Evolutionary conservation across 495 filamentous ascomycete species (phyloP), one percentile per base, ranked within the genome.

Genomic region (Podospora conica): DNA sequence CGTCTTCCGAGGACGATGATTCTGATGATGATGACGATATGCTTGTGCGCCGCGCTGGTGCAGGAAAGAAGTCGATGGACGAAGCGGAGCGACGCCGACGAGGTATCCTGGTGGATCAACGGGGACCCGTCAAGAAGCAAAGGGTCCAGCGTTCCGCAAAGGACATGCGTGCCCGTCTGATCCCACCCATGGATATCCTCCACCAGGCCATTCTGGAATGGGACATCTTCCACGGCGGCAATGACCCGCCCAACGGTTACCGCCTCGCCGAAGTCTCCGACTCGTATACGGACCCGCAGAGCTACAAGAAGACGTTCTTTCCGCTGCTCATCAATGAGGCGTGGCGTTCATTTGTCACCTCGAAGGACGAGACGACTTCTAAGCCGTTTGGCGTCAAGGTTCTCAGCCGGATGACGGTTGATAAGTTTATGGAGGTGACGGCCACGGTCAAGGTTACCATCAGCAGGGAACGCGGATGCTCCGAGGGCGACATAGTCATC

Each of bases 271-370:
- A 83, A 33, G 93, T 98, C 9, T 85, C 88, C 33, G 88, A 90
- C 69, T 83, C 85, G 0, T 98, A 96, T 77, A 77, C 79, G 40
- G 87, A 89, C 63, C 89, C 91, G 20, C 74, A 77, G 58, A 87
- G 90, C 61, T 98, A 98, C 72, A 91, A 96, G 77, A 82, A 84
- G 59, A 94, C 91, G 0, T 98, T 98, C 80, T 87, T 93, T 64
- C 96, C 95, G 11, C 81, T 98, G 48, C 83, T 98, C 31, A 87
- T 96, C 57, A 87, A 96, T 58, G 95, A 98, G 76, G 94, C 93
- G 58, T 98, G 95, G 95, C 91, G 96, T 74, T 89, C 91, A 1
- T 95, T 98, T 70, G 86, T 96, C 31, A 91, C 91, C 57, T 86
- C 90, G 3, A 92, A 91, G 71, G 93, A 98, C 71, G 96, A 98